phyloP scores from a whole-genome alignment of 2,329 filamentous ascomycete genomes.

The Ceratocystis lukuohia region DNA sequence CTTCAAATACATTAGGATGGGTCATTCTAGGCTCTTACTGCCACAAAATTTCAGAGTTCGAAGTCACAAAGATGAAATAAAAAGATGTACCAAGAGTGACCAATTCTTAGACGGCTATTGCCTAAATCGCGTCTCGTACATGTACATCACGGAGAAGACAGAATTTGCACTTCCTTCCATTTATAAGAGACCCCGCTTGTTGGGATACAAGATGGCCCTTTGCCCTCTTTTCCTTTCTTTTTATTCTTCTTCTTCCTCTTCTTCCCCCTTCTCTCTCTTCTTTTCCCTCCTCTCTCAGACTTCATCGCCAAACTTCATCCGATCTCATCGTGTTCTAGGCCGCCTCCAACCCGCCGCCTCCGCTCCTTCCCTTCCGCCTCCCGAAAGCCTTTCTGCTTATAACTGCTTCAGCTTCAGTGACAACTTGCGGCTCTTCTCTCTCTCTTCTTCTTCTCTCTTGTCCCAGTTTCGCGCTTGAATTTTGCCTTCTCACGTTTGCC shows the following conservation, averaged over 20 bases:
- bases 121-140: not conserved
- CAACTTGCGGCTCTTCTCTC: not conserved
- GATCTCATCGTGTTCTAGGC: not conserved
- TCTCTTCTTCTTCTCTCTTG: slow-evolving; percentile 4
- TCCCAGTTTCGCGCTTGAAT: not conserved
- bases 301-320: not conserved
- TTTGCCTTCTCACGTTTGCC: not conserved
- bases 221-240: not conserved
- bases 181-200: not conserved
- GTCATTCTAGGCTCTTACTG: not conserved
- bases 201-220: not conserved
- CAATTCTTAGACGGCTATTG: not conserved
- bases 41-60: not conserved
- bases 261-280: not conserved
- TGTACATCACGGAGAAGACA: not conserved
- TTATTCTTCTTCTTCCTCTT: not conserved
- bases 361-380: not conserved
- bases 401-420: not conserved
- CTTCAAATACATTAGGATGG: not conserved
- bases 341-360: not conserved
- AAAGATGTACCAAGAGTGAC: no score
- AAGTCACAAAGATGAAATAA: no score
- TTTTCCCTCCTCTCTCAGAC: not conserved
- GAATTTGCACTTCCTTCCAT: slow-evolving; percentile 3
- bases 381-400: not conserved